Conservation (phyloP, 768 basidiomycete species). For the Amanita phalloides region DNA sequence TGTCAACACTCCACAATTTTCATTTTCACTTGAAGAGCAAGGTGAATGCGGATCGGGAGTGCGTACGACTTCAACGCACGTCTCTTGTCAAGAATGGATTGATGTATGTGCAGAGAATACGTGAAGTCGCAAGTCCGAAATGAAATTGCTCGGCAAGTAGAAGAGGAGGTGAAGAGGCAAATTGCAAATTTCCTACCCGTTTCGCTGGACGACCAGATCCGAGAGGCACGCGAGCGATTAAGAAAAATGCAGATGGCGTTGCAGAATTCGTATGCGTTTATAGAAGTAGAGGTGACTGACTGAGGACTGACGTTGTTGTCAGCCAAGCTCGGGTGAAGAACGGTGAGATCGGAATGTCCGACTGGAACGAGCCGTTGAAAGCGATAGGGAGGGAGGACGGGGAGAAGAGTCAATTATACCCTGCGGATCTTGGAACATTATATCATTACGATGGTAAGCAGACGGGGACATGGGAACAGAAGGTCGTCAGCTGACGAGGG, state of each 20-base stretch:
- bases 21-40: not conserved
- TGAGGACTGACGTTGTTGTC: conserved; percentile 1
- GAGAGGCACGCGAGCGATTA: conserved; percentile 32
- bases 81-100: not conserved
- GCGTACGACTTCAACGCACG: not conserved
- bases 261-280: conserved; percentile 34
- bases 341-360: conserved; percentile 16
- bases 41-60: not conserved
- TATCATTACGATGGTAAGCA: conserved; percentile 42
- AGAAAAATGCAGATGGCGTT: conserved; percentile 32
- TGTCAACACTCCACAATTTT: not conserved
- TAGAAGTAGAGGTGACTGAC: not conserved
- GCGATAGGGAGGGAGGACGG: conserved; percentile 40
- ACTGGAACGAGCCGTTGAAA: conserved; percentile 29
- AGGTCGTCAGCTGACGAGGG: not conserved
- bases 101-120: not conserved
- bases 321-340: conserved; percentile 32
- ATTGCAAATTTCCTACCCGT: conserved; percentile 38
- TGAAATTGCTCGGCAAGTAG: conserved; percentile 27
- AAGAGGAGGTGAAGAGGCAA: conserved; percentile 35
- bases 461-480: not conserved
- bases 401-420: conserved; percentile 33
- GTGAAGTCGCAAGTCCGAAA: not conserved
- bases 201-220: conserved; percentile 30
- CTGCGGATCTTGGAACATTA: conserved; percentile 36